These are phyloP conservation scores for Suillus lakei DNA, from an alignment of 768 basidiomycete genomes.

Conservation along the genomic window DNA sequence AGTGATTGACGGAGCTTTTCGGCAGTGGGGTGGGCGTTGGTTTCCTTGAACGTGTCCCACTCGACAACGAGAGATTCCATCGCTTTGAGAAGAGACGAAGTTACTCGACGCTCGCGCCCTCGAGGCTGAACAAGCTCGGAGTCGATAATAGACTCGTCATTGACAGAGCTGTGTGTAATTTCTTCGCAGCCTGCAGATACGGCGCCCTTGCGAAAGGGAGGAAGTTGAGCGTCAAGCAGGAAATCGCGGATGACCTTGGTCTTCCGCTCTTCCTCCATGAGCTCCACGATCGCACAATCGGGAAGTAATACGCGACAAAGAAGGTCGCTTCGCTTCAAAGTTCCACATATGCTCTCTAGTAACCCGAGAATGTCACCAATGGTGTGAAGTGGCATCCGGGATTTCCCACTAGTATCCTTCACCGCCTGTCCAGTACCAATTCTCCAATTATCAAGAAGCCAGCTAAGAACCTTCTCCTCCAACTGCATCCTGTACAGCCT, in stretches of 20 bases:
- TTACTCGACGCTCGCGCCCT: constrained; percentile 64
- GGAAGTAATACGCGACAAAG: constrained; percentile 64
- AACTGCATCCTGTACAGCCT: constrained; percentile 82
- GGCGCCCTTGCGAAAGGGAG: constrained; percentile 37
- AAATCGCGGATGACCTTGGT: constrained; percentile 71
- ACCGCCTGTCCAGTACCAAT: constrained; percentile 42
- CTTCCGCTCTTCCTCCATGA: constrained; percentile 60
- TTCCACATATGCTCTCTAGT: constrained; percentile 66
- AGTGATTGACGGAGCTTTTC: constrained; percentile 70
- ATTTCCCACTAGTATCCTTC: constrained; percentile 39
- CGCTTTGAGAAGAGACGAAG: constrained; percentile 63
- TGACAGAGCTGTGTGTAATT: neutral
- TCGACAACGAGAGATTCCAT: constrained; percentile 55
- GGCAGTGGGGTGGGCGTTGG: constrained; percentile 47
- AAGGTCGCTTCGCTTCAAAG: constrained; percentile 50
- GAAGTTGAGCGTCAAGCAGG: constrained; percentile 67
- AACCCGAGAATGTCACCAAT: constrained; percentile 66
- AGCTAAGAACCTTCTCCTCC: constrained; percentile 84
- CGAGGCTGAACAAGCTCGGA: constrained; percentile 50
- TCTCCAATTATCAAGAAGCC: constrained; percentile 80
- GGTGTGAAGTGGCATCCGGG: constrained; percentile 55
- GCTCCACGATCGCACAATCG: constrained; percentile 65
- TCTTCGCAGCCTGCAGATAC: neutral
- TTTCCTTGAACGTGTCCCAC: constrained; percentile 50
- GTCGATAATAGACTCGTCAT: constrained; percentile 8